A percentile compares a stretch with the other conserved stretches of the same genome.
Conservation (phyloP, 768 basidiomycete genomes). For the Cyclocybe cylindracea region DNA sequence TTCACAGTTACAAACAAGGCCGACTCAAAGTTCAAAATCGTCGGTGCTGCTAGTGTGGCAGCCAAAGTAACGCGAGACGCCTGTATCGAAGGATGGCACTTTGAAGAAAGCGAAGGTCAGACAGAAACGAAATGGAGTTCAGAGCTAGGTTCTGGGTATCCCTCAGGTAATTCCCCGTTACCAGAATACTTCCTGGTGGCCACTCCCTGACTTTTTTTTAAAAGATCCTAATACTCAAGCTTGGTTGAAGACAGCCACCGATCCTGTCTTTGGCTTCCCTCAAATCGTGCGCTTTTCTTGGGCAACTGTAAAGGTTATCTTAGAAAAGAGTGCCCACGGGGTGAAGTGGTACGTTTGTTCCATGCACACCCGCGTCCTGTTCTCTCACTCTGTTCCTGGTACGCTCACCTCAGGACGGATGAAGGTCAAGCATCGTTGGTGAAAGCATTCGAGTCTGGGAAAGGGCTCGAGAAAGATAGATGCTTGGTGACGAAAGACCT, state of each 20-base stretch:
- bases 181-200: neutral
- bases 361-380: neutral
- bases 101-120: conserved; percentile 55
- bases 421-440: conserved; percentile 78
- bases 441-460: conserved; percentile 71
- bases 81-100: conserved; percentile 85
- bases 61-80: conserved; percentile 96
- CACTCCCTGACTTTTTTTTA: neutral
- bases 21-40: conserved; percentile 95
- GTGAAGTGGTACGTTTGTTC: conserved; percentile 70
- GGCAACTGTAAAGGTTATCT: conserved; percentile 84
- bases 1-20: conserved; percentile 94
- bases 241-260: conserved; percentile 76
- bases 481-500: conserved; percentile 74
- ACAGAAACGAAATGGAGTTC: conserved; percentile 27
- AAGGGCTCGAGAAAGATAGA: conserved; percentile 76
- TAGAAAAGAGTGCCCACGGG: conserved; percentile 78
- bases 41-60: conserved; percentile 96
- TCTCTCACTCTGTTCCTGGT: neutral
- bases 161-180: conserved; percentile 56
- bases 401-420: conserved; percentile 61
- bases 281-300: conserved; percentile 92
- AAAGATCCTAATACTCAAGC: conserved; percentile 90
- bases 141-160: conserved; percentile 84
- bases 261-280: conserved; percentile 92